phyloP scores from a whole-genome alignment of 139 green algal genomes.

The Yamagishiella unicocca region DNA sequence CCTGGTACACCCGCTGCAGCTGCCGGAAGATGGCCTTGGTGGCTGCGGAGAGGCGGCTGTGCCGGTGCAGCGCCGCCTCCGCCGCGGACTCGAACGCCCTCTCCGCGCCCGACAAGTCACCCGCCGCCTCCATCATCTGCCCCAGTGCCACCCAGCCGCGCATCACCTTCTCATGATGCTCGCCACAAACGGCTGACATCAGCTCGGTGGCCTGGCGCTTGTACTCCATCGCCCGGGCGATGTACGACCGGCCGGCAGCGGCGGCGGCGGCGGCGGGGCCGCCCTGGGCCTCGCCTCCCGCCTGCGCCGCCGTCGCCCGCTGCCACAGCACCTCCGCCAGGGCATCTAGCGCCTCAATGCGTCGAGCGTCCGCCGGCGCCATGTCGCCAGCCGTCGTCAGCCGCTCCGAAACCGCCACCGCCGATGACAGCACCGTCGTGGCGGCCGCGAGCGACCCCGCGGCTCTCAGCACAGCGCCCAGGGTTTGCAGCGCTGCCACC shows the following conservation, averaged over 20 bases:
- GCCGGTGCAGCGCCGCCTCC: constrained; percentile 1
- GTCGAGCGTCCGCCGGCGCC: constrained; percentile 26
- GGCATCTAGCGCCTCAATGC: background rate
- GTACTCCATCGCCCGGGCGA: background rate
- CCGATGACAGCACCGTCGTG: background rate
- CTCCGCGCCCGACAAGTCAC: constrained; percentile 21
- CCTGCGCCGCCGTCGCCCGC: background rate
- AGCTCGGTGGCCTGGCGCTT: constrained; percentile 16
- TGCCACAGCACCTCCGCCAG: background rate
- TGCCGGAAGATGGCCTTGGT: constrained; percentile 12
- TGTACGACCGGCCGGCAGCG: background rate
- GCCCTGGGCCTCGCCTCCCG: background rate
- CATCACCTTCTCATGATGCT: constrained; percentile 17
- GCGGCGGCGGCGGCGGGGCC: background rate
- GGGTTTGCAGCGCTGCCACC: background rate
- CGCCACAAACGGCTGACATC: background rate
- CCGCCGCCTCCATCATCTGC: background rate
- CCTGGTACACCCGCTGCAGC: constrained; percentile 29
- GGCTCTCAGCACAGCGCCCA: constrained; percentile 7
- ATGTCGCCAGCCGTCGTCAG: constrained; percentile 8
- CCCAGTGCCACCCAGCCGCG: constrained; percentile 22
- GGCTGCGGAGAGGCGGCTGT: background rate
- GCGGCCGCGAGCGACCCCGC: background rate
- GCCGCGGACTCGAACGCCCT: background rate
- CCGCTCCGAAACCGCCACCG: constrained; percentile 12